Evolutionary conservation across 768 basidiomycete genomes (phyloP).

Genomic region (Lentinula sp.): DNA sequence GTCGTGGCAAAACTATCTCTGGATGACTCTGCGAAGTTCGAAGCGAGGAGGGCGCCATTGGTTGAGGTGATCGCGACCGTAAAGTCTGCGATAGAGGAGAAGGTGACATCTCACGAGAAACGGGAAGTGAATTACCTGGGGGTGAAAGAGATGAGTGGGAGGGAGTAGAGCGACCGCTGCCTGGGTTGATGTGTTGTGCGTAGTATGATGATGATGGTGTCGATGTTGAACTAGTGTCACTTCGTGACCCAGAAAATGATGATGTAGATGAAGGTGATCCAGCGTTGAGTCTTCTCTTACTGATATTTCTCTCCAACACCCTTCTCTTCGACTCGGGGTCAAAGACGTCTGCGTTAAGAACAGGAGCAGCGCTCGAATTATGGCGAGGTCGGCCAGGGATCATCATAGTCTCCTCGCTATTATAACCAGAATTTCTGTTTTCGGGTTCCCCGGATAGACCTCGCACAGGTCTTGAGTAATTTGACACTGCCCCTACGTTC

Average conservation of each 20-base stretch:
- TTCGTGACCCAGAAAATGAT: background rate
- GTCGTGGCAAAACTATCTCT: conserved; percentile 18
- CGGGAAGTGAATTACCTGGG: background rate
- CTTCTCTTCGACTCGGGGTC: conserved; percentile 39
- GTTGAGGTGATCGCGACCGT: background rate
- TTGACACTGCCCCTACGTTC: conserved; percentile 39
- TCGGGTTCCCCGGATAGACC: background rate
- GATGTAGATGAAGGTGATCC: background rate
- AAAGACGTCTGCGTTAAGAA: conserved; percentile 12
- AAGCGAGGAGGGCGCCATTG: conserved; percentile 3
- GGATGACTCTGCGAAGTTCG: conserved; percentile 5
- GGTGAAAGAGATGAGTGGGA: background rate
- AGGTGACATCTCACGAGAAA: background rate
- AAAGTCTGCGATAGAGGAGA: background rate
- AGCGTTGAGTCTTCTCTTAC: background rate
- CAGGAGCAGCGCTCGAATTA: conserved; percentile 5
- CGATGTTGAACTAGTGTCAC: background rate
- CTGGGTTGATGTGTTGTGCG: background rate
- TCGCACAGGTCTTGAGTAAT: conserved; percentile 62
- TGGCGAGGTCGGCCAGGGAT: conserved; percentile 1
- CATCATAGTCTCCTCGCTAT: background rate
- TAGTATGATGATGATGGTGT: background rate
- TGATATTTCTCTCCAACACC: conserved; percentile 56
- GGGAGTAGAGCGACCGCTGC: background rate
- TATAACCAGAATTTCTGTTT: conserved; percentile 26